phyloP scores from a whole-genome alignment of 805 yeast species.

The Cyberlindnera sargentensis region DNA sequence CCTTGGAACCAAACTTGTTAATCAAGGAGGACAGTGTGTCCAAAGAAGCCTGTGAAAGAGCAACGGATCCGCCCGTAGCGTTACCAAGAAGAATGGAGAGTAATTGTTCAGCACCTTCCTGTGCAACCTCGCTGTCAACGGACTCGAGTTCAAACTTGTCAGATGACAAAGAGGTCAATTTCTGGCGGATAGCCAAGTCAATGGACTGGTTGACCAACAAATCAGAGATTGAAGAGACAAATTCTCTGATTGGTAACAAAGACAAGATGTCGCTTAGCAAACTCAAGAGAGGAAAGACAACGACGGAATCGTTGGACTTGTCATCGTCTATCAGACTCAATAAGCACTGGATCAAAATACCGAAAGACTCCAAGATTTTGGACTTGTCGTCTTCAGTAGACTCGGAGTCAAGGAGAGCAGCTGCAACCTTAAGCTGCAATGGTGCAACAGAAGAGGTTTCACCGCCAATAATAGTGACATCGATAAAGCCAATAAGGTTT shows the following conservation, averaged over 20 bases:
- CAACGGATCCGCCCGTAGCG: conserved; percentile 25
- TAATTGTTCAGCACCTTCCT: conserved; percentile 44
- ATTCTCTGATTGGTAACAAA: conserved; percentile 68
- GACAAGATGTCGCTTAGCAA: conserved; percentile 58
- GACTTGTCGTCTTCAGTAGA: conserved; percentile 8
- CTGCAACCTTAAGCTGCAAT: conserved; percentile 47
- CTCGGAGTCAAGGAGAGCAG: conserved; percentile 38
- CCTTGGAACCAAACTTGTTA: conserved; percentile 49
- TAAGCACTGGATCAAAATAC: conserved; percentile 15
- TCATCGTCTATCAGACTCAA: conserved; percentile 17
- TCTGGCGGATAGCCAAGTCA: conserved; percentile 46
- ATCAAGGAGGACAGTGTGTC: conserved; percentile 61
- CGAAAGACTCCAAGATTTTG: conserved; percentile 13
- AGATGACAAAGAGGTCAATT: conserved; percentile 55
- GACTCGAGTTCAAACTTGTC: conserved; percentile 66
- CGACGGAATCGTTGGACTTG: conserved; percentile 12
- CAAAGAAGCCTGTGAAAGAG: conserved; percentile 60
- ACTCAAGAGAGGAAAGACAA: conserved; percentile 1
- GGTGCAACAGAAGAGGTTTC: conserved; percentile 36
- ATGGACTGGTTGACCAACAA: conserved; percentile 27
- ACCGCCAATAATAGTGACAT: conserved; percentile 30
- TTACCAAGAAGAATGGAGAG: conserved; percentile 43
- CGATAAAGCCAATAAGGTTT: conserved; percentile 49
- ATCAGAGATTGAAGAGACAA: conserved; percentile 53
- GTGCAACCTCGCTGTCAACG: conserved; percentile 40